phyloP scores from a whole-genome alignment of 805 yeast genomes.

The Saturnispora halmiae region DNA sequence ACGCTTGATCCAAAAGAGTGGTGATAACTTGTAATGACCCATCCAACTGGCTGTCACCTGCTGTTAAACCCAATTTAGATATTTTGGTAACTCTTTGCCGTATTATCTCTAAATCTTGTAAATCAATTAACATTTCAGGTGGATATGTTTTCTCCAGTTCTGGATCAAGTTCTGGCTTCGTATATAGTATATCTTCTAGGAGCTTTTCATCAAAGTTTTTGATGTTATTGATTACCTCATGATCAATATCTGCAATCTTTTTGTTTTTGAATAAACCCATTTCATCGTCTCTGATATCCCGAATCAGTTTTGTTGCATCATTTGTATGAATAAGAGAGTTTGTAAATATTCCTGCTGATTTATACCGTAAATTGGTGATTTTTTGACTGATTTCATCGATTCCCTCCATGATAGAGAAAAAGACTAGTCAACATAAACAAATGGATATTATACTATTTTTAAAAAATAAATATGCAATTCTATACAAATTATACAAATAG shows the following conservation, averaged over 20 bases:
- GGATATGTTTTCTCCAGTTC: not conserved
- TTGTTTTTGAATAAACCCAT: constrained; percentile 10
- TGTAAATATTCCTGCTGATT: constrained; percentile 11
- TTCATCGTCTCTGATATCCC: constrained; percentile 15
- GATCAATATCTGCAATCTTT: constrained; percentile 11
- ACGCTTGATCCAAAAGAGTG: not conserved
- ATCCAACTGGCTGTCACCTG: not conserved
- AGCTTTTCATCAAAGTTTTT: not conserved
- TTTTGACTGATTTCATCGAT: not conserved
- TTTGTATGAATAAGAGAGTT: constrained; percentile 13
- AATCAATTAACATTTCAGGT: not conserved
- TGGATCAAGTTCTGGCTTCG: not conserved
- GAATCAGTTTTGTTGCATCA: constrained; percentile 13
- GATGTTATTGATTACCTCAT: constrained; percentile 10
- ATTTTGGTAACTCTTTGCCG: not conserved
- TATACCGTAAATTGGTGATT: constrained; percentile 2
- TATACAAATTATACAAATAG: not conserved
- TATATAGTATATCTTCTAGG: not conserved
- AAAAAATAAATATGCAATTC: not conserved
- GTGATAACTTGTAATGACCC: not conserved
- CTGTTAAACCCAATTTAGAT: not conserved
- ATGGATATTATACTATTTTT: not conserved
- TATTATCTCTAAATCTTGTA: not conserved
- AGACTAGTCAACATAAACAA: not conserved
- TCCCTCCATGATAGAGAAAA: too few species aligned